phyloP scores from a whole-genome alignment of 345 rosid species.

The Cardiospermum halicacabum region DNA sequence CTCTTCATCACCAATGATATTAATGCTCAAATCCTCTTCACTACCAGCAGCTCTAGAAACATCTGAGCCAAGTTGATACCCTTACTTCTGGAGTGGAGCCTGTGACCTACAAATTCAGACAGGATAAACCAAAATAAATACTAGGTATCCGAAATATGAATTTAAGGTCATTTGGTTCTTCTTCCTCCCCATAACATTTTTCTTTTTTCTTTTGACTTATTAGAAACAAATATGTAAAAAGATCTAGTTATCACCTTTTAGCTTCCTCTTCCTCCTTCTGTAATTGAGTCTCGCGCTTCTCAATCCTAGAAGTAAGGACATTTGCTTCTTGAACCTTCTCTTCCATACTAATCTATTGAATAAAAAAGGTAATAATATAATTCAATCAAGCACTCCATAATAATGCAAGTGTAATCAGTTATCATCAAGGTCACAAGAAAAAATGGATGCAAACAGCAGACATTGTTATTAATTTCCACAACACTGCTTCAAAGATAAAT shows the following conservation, averaged over 20 bases:
- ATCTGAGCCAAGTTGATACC: constrained; percentile 58
- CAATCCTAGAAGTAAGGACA: constrained; percentile 58
- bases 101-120: constrained; percentile 54
- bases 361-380: constrained; percentile 12
- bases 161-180: too few relatives aligned
- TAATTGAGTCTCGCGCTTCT: constrained; percentile 69
- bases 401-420: background rate
- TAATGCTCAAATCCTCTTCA: constrained; percentile 60
- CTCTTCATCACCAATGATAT: constrained; percentile 65
- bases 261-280: constrained; percentile 70
- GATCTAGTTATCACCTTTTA: constrained; percentile 45
- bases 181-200: too few relatives aligned
- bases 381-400: constrained; percentile 8
- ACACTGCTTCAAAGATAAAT: background rate
- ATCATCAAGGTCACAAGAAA: constrained; percentile 5
- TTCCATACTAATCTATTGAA: constrained; percentile 44
- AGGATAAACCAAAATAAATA: constrained; percentile 6
- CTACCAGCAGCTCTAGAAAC: constrained; percentile 37
- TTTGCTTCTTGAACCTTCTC: constrained; percentile 68
- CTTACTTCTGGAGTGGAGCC: constrained; percentile 64
- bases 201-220: background rate
- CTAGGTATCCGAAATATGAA: background rate
- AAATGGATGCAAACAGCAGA: background rate
- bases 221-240: background rate
- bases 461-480: background rate